Percentiles rank a stretch among this genome's conserved stretches.
These are phyloP conservation scores for Geranomyces michiganensis DNA, from an alignment of 192 early-diverging fungal genomes.

Conservation along the genomic window DNA sequence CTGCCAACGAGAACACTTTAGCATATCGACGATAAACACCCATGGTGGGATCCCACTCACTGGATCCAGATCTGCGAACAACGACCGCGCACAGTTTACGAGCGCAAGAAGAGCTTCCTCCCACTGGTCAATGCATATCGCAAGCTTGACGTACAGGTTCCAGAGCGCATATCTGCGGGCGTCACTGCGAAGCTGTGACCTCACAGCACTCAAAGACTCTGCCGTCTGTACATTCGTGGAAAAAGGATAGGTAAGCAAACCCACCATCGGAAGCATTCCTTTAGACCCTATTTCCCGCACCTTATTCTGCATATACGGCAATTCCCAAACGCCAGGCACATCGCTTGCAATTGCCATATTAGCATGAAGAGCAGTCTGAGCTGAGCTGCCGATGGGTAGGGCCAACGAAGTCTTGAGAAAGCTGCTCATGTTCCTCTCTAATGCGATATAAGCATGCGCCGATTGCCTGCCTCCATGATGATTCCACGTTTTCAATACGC, in stretches of 20 bases:
- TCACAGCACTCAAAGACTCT: too few species aligned
- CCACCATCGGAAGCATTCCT: too few species aligned
- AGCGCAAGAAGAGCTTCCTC: conserved; percentile 7
- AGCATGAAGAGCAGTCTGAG: too few species aligned
- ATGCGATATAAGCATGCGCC: neutral
- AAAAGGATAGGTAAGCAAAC: too few species aligned
- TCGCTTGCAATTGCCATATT: too few species aligned
- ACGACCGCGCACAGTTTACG: conserved; percentile 18
- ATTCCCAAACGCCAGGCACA: too few species aligned
- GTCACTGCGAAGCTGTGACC: too few species aligned
- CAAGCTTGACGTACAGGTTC: conserved; percentile 21
- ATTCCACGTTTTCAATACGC: neutral
- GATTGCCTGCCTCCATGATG: neutral
- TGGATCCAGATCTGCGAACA: conserved; percentile 5
- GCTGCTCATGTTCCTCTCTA: conserved; percentile 13
- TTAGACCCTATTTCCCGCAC: too few species aligned
- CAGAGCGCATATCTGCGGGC: conserved; percentile 11
- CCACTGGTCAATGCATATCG: neutral
- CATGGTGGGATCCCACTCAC: conserved; percentile 11
- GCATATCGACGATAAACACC: too few species aligned
- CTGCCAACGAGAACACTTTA: neutral
- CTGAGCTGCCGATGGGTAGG: too few species aligned
- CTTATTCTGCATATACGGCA: too few species aligned
- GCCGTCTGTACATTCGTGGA: too few species aligned
- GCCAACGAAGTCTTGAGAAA: neutral